A percentile compares a stretch with the other conserved stretches of the same genome.
phyloP scores from a whole-genome alignment of 495 filamentous ascomycete species.

The Hypoxylon trugodes region DNA sequence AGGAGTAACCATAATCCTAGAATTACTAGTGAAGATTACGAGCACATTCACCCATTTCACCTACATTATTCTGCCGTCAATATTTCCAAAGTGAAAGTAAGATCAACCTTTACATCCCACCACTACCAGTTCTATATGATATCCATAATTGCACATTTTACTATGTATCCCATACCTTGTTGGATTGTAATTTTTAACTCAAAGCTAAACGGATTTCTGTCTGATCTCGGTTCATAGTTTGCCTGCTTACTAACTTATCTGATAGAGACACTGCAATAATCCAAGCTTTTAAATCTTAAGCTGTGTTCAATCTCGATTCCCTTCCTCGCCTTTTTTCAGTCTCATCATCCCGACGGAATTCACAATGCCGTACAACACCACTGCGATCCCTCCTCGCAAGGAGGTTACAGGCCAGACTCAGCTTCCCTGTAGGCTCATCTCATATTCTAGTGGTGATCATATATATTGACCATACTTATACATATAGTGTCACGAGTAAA shows the following conservation, averaged over 20 bases:
- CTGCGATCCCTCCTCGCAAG: constrained; percentile 77
- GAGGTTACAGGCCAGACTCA: constrained; percentile 86
- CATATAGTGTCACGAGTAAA: constrained; percentile 85
- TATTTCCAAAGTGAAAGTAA: not conserved
- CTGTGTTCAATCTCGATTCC: not conserved
- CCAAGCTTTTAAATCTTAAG: not conserved
- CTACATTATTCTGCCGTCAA: not conserved
- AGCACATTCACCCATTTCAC: too few relatives aligned
- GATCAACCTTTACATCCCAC: too few relatives aligned
- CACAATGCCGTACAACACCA: constrained; percentile 88
- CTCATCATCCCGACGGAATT: not conserved
- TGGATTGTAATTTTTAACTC: too few relatives aligned
- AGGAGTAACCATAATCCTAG: too few relatives aligned
- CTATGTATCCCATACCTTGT: not conserved
- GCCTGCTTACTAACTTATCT: not conserved
- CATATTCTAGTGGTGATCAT: not conserved
- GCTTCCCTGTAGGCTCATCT: constrained; percentile 75
- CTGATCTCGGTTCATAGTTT: not conserved
- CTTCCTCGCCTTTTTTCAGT: not conserved
- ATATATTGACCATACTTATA: not conserved
- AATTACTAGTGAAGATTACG: too few relatives aligned
- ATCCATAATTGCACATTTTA: too few relatives aligned
- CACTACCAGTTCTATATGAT: too few relatives aligned
- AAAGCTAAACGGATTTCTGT: too few relatives aligned
- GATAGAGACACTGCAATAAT: too few relatives aligned